phyloP scores from a whole-genome alignment of 148 eudicot genomes.

The Heliamphora exappendiculata region DNA sequence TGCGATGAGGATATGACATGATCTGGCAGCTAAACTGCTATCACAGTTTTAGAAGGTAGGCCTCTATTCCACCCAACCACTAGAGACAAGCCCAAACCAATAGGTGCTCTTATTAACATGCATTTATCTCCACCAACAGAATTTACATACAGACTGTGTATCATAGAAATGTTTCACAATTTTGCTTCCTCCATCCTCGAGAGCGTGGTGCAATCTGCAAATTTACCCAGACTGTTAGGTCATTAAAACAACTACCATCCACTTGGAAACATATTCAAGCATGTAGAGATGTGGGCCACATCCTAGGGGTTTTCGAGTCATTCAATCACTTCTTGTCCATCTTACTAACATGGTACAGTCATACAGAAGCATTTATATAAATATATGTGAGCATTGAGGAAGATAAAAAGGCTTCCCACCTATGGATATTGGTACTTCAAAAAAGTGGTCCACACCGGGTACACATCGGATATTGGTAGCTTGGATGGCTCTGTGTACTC shows the following conservation, averaged over 20 bases:
- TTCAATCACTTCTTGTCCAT: too few species aligned
- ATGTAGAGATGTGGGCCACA: background rate
- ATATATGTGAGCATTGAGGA: too few species aligned
- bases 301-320: too few species aligned
- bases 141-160: background rate
- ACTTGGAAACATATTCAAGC: background rate
- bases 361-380: too few species aligned
- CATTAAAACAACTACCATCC: too few species aligned
- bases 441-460: too few species aligned
- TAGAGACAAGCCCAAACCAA: background rate
- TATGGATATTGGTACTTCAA: too few species aligned
- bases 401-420: too few species aligned
- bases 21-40: background rate
- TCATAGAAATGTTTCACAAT: background rate
- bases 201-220: constrained; percentile 30
- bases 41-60: background rate
- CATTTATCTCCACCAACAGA: background rate
- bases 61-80: background rate
- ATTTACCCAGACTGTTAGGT: background rate
- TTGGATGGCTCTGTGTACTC: too few species aligned
- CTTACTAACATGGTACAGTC: too few species aligned
- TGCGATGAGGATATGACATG: background rate
- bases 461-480: too few species aligned
- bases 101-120: background rate
- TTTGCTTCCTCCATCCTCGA: constrained; percentile 10